Evolutionary conservation across 352 stramenopile species (phyloP), one percentile per base, ranked within the genome.

Genomic region (Globisporangium camurandrum): DNA sequence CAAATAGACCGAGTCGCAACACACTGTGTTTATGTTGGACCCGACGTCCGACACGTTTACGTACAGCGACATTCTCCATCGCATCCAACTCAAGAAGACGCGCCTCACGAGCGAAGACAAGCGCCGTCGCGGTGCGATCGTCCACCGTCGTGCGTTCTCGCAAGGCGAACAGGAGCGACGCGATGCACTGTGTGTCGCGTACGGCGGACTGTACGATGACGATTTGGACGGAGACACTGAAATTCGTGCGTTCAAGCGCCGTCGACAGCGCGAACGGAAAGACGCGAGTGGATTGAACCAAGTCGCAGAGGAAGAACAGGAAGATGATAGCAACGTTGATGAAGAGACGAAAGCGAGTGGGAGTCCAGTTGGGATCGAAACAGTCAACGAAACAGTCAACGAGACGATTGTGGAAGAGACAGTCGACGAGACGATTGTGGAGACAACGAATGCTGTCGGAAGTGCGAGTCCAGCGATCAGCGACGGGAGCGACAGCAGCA

Each of bases 31-130:
- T 56, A 76, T 89, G 51, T 60, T 93, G 20, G 71, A 93, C 51
- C 77, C 72, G 0, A 72, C 87, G 51, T 83, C 82, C 30, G 56
- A 84, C 44, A 55, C 85, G 36, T 86, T 88, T 46, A 91, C 82
- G 49, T 93, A 91, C 66, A 75, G 66, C 46, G 74, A 87, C 50
- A 57, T 93, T 42, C 40, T 79, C 30, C 79, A 87, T 39, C 81
- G 81, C 33, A 83, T 93, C 36, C 73, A 87, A 53, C 67, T 93
- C 23, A 83, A 70, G 49, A 93, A 93, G 63, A 91, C 79, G 39
- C 89, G 89, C 65, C 59, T 83, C 54, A 69, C 59, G 51, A 67
- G 75, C 36, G 82, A 93, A 42, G 79, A 90, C 50, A 90, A 93
- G 54, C 79, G 82, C 19, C 82, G 74, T 8, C 77, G 73, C 40